phyloP scores from a whole-genome alignment of 208 protist genomes.

The Trypanosomatidae sp. region DNA sequence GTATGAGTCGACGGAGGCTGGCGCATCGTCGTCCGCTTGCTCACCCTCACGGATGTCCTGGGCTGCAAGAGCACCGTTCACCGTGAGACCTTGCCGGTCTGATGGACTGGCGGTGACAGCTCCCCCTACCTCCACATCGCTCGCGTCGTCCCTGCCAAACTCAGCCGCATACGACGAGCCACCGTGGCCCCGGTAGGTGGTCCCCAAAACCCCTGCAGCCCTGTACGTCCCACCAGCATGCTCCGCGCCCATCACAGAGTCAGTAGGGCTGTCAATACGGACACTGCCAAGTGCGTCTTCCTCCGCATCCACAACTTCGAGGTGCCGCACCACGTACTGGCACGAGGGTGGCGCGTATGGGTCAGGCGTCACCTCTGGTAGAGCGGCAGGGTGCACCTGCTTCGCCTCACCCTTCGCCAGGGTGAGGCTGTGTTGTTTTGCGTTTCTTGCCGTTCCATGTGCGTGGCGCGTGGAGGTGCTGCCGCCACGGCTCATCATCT shows the following conservation, averaged over 20 bases:
- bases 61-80: neutral
- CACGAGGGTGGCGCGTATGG: constrained; percentile 12
- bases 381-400: neutral
- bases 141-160: neutral
- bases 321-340: constrained; percentile 15
- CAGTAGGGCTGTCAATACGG: neutral
- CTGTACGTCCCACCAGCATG: neutral
- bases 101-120: neutral
- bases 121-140: neutral
- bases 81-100: neutral
- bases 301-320: neutral
- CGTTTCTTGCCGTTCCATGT: neutral
- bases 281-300: neutral
- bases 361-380: constrained; percentile 9
- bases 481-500: neutral
- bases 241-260: neutral
- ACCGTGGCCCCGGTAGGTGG: neutral
- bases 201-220: neutral
- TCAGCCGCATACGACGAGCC: neutral
- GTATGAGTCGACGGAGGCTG: constrained; percentile 8
- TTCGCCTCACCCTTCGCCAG: constrained; percentile 18
- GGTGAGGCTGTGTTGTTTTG: neutral
- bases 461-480: neutral
- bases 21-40: neutral
- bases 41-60: neutral